Evolutionary conservation across 2,329 filamentous ascomycete species (phyloP), one percentile per base, ranked within the genome.

Genomic region (Furcasterigmium sp.): DNA sequence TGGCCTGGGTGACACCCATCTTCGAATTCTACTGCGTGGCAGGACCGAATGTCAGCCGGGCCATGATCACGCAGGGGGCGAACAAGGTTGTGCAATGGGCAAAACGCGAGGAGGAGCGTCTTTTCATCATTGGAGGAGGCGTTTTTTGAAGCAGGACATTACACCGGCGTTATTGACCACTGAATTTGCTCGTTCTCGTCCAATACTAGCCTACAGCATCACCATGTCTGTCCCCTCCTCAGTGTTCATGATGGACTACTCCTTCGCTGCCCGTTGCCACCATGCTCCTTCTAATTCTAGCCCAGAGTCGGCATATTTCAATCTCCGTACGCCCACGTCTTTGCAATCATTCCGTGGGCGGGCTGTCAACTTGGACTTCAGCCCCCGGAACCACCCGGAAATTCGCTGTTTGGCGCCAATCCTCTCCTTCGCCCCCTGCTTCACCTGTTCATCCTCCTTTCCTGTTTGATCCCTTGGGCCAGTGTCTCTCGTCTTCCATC

Each of bases 1-100:
- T 98, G 26, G 91, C 87, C 3, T 98, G 93, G 93, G 79, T 87
- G 37, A 97, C 91, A 5, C 87, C 90, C 1, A 67, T 85, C 2
- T 97, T 97, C 57, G 93, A 98, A 61, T 80, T 98, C 47, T 98
- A 96, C 67, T 94, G 89, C 56, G 83, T 98, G n/a, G 89, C 91
- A 15, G 87, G 87, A 0, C 86, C 87, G 3, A 84, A 83, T 50
- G 67, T 78, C 28, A 78, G 78, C 21, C 69, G 79, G 32, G 67
- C 72, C 18, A 79, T 82, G 10, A 73, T 98, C 55, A 87, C 88
- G 9, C 85, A 91, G 60, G 88, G 85, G 10, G 91, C 91, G 26
- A 95, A 93, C 59, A 84, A 85, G 65, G 81, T 98, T 39, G 83
- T 94, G 6, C 87, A 93, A 58, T 98, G 91, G 91, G 85, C 91